Evolutionary conservation across 306 rosid species (phyloP).

Genomic region (Senna tora): DNA sequence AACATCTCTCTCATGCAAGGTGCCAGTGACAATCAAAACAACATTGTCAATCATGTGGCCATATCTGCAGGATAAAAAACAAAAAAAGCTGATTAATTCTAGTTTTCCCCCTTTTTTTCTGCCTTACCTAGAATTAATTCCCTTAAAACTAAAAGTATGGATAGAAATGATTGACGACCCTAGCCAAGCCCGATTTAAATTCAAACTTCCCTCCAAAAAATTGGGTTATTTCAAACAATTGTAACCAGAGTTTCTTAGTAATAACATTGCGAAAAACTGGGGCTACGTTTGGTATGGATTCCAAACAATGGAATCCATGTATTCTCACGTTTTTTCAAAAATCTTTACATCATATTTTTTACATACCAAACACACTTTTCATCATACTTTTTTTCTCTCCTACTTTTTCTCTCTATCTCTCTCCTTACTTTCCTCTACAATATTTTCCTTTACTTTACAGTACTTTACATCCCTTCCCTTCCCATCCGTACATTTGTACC

Average conservation of each 20-base stretch:
- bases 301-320: no score
- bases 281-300: no score
- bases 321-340: no score
- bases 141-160: neutral
- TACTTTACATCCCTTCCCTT: no score
- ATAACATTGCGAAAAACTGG: neutral
- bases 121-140: neutral
- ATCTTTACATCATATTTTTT: no score
- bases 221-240: neutral
- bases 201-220: conserved; percentile 5
- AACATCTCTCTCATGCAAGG: conserved; percentile 99
- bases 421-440: no score
- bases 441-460: no score
- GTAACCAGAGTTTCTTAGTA: neutral
- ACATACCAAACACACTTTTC: no score
- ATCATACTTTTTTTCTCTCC: no score
- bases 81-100: conserved; percentile 19
- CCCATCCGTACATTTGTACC: no score
- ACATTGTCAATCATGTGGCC: conserved; percentile 99
- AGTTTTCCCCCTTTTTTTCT: neutral
- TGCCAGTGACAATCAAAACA: conserved; percentile 96
- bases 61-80: conserved; percentile 60
- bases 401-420: no score
- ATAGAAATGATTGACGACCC: neutral
- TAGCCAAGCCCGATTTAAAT: neutral